These are phyloP conservation scores for Saussurea involucrata DNA, from an alignment of 129 eudicot species.

Conservation along the genomic window DNA sequence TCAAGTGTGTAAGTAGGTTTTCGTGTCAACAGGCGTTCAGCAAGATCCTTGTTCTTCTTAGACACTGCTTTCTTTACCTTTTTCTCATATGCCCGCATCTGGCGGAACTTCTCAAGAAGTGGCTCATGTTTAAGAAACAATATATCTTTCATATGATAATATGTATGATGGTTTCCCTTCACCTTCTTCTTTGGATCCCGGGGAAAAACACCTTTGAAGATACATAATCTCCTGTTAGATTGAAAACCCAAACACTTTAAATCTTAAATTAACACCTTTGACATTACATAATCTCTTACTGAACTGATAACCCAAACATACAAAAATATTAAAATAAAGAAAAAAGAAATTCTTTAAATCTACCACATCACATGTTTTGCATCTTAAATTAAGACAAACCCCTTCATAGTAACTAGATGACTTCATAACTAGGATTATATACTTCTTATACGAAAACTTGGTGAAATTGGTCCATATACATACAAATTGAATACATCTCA, in stretches of 20 bases:
- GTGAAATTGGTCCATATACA: not conserved
- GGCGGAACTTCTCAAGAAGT: constrained; percentile 63
- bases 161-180: constrained; percentile 89
- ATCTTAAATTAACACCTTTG: constrained; percentile 31
- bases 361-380: not conserved
- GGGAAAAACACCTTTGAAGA: constrained; percentile 79
- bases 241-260: not conserved
- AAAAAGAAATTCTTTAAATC: not conserved
- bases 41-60: constrained; percentile 78
- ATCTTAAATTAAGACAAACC: not conserved
- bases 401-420: not conserved
- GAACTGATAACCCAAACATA: not conserved
- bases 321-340: not conserved
- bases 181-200: constrained; percentile 96
- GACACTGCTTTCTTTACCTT: constrained; percentile 73
- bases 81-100: constrained; percentile 59
- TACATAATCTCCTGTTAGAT: constrained; percentile 67
- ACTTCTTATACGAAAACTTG: not conserved
- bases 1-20: constrained; percentile 68
- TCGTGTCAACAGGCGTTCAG: constrained; percentile 59
- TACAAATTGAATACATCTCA: not conserved
- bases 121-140: constrained; percentile 78
- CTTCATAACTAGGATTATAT: not conserved
- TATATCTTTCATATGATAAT: constrained; percentile 82
- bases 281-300: constrained; percentile 58